Evolutionary conservation across 2,329 filamentous ascomycete genomes (phyloP).

Genomic region (Cladosporium phlei): DNA sequence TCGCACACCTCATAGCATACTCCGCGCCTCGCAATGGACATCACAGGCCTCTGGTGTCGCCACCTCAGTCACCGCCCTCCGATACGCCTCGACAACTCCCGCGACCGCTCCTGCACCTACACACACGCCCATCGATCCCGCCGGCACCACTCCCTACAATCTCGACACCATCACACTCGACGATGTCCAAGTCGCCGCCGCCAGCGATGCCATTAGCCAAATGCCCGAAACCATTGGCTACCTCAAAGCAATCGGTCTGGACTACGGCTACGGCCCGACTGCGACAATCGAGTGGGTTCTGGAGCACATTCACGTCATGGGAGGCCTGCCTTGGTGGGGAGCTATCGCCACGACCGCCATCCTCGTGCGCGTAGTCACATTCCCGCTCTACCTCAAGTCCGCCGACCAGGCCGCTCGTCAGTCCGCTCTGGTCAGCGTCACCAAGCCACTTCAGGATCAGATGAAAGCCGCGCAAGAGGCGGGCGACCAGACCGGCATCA

Average conservation of each 20-base stretch:
- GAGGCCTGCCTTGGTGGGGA: slow-evolving; percentile 75
- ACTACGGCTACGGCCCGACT: slow-evolving; percentile 81
- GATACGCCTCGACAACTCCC: slow-evolving; percentile 28
- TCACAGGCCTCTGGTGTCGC: background rate
- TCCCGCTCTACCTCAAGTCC: slow-evolving; percentile 60
- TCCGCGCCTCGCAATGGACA: slow-evolving; percentile 1
- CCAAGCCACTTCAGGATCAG: slow-evolving; percentile 52
- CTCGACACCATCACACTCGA: slow-evolving; percentile 34
- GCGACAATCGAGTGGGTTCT: slow-evolving; percentile 67
- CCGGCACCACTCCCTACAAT: slow-evolving; percentile 22
- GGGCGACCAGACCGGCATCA: slow-evolving; percentile 46
- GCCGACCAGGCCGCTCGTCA: slow-evolving; percentile 61
- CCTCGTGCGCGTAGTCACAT: slow-evolving; percentile 58
- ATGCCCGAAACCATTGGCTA: slow-evolving; percentile 77
- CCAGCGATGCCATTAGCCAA: slow-evolving; percentile 42
- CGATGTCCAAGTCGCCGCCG: slow-evolving; percentile 31
- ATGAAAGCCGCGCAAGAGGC: slow-evolving; percentile 43
- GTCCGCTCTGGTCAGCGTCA: slow-evolving; percentile 55
- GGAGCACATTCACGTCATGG: slow-evolving; percentile 76
- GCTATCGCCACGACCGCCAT: slow-evolving; percentile 65
- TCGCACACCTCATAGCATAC: slow-evolving; percentile 2
- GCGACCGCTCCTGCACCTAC: slow-evolving; percentile 19
- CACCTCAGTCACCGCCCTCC: slow-evolving; percentile 19
- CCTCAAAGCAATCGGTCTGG: slow-evolving; percentile 73
- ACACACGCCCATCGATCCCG: slow-evolving; percentile 22